phyloP scores from a whole-genome alignment of 78 protist genomes.

The Ministeria vibrans region DNA sequence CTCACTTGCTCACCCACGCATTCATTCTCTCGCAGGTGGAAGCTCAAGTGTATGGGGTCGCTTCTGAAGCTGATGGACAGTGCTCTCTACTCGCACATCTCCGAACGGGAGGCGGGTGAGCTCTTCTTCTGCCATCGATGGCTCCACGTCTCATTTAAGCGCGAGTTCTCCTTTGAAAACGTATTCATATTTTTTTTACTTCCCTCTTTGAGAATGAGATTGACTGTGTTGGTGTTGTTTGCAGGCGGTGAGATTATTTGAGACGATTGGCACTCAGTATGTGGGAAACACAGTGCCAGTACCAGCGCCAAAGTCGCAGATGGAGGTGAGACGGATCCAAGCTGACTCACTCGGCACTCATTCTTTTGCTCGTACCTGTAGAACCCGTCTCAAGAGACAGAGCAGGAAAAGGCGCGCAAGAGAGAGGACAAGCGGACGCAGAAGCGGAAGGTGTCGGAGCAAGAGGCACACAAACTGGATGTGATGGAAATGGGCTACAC shows the following conservation, averaged over 20 bases:
- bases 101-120: not conserved
- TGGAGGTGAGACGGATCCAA: not conserved
- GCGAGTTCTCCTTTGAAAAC: not conserved
- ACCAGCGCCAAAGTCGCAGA: not conserved
- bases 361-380: no score
- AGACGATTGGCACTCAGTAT: not conserved
- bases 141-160: slow-evolving; percentile 3
- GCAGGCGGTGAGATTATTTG: no score
- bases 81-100: not conserved
- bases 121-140: slow-evolving; percentile 1
- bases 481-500: not conserved
- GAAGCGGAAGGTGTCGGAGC: not conserved
- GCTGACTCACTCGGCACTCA: not conserved
- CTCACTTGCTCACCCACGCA: not conserved
- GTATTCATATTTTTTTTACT: not conserved
- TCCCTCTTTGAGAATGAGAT: not conserved
- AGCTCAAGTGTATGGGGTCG: not conserved
- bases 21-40: not conserved
- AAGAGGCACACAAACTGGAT: not conserved
- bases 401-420: no score
- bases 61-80: not conserved
- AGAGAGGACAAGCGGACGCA: no score
- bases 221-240: not conserved
- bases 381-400: not conserved
- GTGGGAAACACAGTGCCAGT: not conserved